Evolutionary conservation across 2,329 filamentous ascomycete genomes (phyloP), one percentile per base, ranked within the genome.

Genomic region (Claviceps pazoutovae): DNA sequence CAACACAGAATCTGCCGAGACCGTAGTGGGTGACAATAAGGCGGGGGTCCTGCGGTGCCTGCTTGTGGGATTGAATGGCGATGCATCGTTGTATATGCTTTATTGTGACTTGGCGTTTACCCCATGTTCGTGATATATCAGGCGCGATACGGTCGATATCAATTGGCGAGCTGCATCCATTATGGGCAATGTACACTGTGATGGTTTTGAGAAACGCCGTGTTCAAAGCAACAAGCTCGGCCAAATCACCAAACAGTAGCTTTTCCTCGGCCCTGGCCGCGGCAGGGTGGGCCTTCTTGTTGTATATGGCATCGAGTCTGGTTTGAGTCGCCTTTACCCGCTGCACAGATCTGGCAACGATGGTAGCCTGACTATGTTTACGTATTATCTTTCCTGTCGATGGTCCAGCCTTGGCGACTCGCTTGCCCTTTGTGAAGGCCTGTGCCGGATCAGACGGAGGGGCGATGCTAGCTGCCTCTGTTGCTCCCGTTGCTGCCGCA

Each of bases 141-240:
- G 79, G 79, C 37, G 77, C 73, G 38, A 89, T 71, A 34, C 73
- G 69, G 38, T 74, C 71, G 45, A 88, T 64, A 59, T 88, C 83
- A 23, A 82, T 77, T 0, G 86, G 82, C 0, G 78, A 72, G 46
- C 74, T 70, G 34, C 71, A 68, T 54, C 83, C 82, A 63, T 84
- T 80, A 66, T 90, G 84, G 1, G 82, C 82, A 54, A 80, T 76
- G 60, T 88, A 83, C 9, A 89, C 68, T 0, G 78, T 76, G 23
- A 88, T 69, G 0, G 84, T 81, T 60, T 82, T 82, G 53, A 87
- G 71, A 57, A 89, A 85, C 11, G 82, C 74, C 42, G 72, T 71
- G 63, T 88, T 80, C 26, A 90, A 71, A 52, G 76, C 69, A 49
- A 86, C 66, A 16, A 88, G 70, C 48, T 85, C 78, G 53, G 72